These are phyloP conservation scores for Ceratocystis alfenasii DNA, from an alignment of 2,329 filamentous ascomycete genomes.

Conservation along the genomic window DNA sequence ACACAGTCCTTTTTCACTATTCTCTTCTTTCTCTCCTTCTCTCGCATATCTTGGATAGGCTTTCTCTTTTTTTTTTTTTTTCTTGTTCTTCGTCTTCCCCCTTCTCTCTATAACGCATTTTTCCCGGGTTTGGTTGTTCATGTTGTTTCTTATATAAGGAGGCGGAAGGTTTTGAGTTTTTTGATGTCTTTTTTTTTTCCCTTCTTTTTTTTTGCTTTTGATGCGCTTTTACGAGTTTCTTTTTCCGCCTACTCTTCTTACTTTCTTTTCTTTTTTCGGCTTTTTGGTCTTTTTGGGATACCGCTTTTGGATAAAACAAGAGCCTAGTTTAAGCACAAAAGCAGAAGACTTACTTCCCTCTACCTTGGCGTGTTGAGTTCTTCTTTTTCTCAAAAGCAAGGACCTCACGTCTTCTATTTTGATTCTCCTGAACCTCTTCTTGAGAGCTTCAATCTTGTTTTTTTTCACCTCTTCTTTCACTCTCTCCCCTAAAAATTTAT, in stretches of 20 bases:
- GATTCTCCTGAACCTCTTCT: background rate
- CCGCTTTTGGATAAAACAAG: background rate
- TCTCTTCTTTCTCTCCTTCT: background rate
- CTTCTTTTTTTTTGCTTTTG: background rate
- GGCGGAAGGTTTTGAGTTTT: conserved; percentile 19
- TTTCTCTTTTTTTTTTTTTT: background rate
- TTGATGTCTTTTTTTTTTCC: conserved; percentile 12
- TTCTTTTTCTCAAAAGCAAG: conserved; percentile 5
- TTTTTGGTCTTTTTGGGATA: background rate
- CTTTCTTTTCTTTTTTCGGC: background rate
- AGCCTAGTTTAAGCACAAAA: background rate
- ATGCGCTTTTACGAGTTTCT: too few species aligned
- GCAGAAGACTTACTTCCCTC: background rate
- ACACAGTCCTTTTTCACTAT: conserved; percentile 4
- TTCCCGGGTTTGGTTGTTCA: conserved; percentile 12
- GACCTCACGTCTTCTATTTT: background rate
- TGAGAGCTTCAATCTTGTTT: background rate
- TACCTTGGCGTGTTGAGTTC: background rate
- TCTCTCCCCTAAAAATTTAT: background rate
- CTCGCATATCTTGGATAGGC: background rate
- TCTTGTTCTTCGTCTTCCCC: conserved; percentile 14
- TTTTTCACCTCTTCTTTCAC: too few species aligned
- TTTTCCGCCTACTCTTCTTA: too few species aligned
- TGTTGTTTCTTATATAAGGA: conserved; percentile 19
- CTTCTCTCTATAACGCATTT: conserved; percentile 15